Conservation (phyloP, 1,284 basidiomycete genomes). For the Agroathelia rolfsii region DNA sequence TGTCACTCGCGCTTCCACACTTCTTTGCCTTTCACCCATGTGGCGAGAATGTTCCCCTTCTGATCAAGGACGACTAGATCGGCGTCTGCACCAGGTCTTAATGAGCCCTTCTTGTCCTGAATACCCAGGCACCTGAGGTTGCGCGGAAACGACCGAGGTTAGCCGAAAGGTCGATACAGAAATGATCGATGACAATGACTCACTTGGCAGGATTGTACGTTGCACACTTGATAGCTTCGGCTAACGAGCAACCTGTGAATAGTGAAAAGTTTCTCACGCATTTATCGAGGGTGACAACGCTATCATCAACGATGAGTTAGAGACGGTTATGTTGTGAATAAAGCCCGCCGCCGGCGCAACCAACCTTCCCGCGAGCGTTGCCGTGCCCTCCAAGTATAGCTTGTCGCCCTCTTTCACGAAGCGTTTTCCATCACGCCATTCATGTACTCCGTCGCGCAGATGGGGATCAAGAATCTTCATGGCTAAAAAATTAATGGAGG, state of each 20-base stretch:
- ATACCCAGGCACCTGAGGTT: constrained; percentile 61
- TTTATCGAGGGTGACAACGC: constrained; percentile 72
- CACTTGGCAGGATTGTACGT: constrained; percentile 75
- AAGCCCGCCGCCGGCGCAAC: constrained; percentile 12
- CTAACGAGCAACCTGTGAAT: constrained; percentile 76
- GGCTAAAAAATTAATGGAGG: constrained; percentile 30
- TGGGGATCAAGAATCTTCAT: constrained; percentile 83
- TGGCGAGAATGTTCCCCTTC: constrained; percentile 59
- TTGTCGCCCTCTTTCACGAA: constrained; percentile 76
- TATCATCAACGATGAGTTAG: constrained; percentile 18
- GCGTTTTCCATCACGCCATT: constrained; percentile 75
- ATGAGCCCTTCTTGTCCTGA: constrained; percentile 67
- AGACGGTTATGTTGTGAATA: constrained; percentile 7
- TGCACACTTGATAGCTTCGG: constrained; percentile 77
- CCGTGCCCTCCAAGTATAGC: constrained; percentile 76
- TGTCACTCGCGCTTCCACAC: constrained; percentile 45
- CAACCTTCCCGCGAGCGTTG: constrained; percentile 79
- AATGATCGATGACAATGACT: constrained; percentile 13
- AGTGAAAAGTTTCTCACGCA: constrained; percentile 77
- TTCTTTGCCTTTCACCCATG: constrained; percentile 74
- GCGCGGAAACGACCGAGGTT: not conserved
- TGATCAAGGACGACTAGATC: constrained; percentile 71
- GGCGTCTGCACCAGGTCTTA: constrained; percentile 73
- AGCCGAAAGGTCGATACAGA: constrained; percentile 1
- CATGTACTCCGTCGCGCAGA: constrained; percentile 74